Percentiles rank a stretch among this genome's conserved stretches.
These are phyloP conservation scores for Aspergillus sp. DNA, from an alignment of 2,329 filamentous ascomycete species.

Conservation along the genomic window DNA sequence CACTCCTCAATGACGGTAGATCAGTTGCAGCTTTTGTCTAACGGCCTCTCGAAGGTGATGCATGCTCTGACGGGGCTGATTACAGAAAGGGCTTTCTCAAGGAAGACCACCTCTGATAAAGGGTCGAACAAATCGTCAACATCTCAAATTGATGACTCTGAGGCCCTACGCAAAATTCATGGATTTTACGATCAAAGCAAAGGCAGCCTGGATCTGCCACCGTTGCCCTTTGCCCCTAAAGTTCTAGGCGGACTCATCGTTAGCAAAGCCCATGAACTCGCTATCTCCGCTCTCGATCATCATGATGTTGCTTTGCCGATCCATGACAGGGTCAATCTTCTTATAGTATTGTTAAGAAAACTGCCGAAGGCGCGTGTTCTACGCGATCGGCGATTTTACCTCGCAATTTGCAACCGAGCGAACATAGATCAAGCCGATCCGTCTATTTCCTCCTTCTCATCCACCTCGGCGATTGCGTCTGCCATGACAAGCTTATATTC, in stretches of 20 bases:
- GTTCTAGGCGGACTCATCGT: slow-evolving; percentile 64
- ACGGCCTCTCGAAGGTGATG: slow-evolving; percentile 30
- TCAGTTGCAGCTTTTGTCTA: slow-evolving; percentile 21
- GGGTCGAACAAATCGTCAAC: slow-evolving; percentile 12
- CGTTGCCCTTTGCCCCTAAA: slow-evolving; percentile 58
- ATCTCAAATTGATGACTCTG: slow-evolving; percentile 19
- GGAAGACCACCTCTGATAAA: slow-evolving; percentile 40
- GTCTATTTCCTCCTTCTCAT: slow-evolving; percentile 33
- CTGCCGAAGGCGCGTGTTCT: slow-evolving; percentile 37
- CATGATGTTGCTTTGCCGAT: slow-evolving; percentile 43
- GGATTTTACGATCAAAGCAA: slow-evolving; percentile 70
- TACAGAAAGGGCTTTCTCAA: slow-evolving; percentile 52
- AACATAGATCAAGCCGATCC: slow-evolving; percentile 19
- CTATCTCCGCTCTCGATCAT: slow-evolving; percentile 31
- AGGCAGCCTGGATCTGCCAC: slow-evolving; percentile 63
- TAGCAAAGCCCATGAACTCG: slow-evolving; percentile 53
- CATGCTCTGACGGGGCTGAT: slow-evolving; percentile 38
- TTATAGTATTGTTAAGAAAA: slow-evolving; percentile 52
- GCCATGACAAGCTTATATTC: slow-evolving; percentile 46
- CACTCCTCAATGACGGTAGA: slow-evolving; percentile 12
- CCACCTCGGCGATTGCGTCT: slow-evolving; percentile 46
- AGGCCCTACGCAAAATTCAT: slow-evolving; percentile 61
- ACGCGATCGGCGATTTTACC: slow-evolving; percentile 35
- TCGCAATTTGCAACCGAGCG: slow-evolving; percentile 31
- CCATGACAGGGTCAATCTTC: slow-evolving; percentile 58